These are phyloP conservation scores for Pigoraptor vietnamica DNA, from an alignment of 78 protist genomes.

Conservation along the genomic window DNA sequence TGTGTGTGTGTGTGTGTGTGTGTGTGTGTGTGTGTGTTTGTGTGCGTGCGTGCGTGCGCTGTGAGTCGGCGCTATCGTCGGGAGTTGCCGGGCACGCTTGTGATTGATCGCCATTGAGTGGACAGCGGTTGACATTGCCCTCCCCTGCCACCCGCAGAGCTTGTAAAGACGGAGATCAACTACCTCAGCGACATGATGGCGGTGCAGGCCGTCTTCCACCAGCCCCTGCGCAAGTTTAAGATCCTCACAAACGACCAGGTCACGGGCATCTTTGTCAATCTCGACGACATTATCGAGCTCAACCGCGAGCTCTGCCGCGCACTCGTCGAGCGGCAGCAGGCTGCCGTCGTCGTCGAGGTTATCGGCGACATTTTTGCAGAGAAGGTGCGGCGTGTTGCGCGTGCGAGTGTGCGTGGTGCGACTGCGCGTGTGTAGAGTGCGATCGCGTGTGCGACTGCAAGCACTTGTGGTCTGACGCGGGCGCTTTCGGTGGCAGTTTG, in stretches of 20 bases:
- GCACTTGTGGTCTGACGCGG: neutral
- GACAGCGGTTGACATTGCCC: neutral
- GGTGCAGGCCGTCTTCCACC: neutral
- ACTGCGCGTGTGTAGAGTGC: neutral
- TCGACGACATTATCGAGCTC: neutral
- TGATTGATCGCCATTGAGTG: too few species aligned
- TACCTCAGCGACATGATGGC: neutral
- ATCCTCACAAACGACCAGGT: neutral
- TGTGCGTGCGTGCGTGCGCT: too few species aligned
- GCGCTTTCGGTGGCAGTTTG: neutral
- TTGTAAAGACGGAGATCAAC: neutral
- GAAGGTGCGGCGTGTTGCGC: neutral
- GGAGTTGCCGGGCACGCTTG: too few species aligned
- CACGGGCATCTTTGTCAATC: neutral
- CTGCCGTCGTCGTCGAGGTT: neutral
- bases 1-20: too few species aligned
- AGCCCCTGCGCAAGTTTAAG: neutral
- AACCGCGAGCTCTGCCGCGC: neutral
- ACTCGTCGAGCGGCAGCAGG: neutral
- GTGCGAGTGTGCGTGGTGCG: neutral
- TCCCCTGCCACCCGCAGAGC: neutral
- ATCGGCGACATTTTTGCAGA: neutral
- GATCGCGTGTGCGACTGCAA: neutral
- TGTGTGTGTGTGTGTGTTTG: too few species aligned
- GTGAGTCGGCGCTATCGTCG: too few species aligned